Conservation (phyloP, 2,329 filamentous ascomycete genomes). For the Dactylellina cionopaga region DNA sequence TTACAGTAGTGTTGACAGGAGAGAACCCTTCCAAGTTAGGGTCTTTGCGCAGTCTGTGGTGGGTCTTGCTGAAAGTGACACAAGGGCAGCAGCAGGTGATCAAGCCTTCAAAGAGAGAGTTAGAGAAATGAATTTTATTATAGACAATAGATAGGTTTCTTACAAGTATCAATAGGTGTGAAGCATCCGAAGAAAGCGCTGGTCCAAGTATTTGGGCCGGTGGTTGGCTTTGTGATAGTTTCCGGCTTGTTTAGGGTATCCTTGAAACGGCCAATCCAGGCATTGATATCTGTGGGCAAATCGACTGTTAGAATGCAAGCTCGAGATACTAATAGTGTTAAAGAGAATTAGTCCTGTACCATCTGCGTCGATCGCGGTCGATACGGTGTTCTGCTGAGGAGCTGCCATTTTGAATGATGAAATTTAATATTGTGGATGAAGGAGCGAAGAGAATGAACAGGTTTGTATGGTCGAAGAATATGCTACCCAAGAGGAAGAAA, state of each 20-base stretch:
- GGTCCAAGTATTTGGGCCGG: slow-evolving; percentile 40
- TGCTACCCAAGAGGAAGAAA: slow-evolving; percentile 12
- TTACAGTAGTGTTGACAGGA: slow-evolving; percentile 58
- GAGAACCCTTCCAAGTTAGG: slow-evolving; percentile 58
- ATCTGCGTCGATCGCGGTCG: slow-evolving; percentile 44
- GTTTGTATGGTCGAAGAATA: slow-evolving; percentile 8
- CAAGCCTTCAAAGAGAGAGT: slow-evolving; percentile 54
- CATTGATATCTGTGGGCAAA: slow-evolving; percentile 49
- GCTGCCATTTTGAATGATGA: slow-evolving; percentile 33
- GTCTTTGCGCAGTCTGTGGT: slow-evolving; percentile 59
- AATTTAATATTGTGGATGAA: slow-evolving; percentile 11
- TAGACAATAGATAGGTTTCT: not conserved
- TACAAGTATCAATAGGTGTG: slow-evolving; percentile 46
- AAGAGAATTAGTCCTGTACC: slow-evolving; percentile 1
- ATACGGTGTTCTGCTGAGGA: slow-evolving; percentile 43
- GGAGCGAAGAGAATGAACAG: slow-evolving; percentile 36
- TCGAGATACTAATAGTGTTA: not conserved
- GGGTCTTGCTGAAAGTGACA: slow-evolving; percentile 60
- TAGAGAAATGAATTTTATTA: not conserved
- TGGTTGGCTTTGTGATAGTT: slow-evolving; percentile 49
- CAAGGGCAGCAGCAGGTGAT: slow-evolving; percentile 60
- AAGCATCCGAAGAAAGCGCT: slow-evolving; percentile 33
- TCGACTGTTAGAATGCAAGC: not conserved
- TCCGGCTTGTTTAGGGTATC: slow-evolving; percentile 52
- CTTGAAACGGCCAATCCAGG: slow-evolving; percentile 47